A percentile compares a stretch with the other conserved stretches of the same genome.
Conservation (phyloP, 2,329 filamentous ascomycete genomes). For the Colletotrichum acutatum region DNA sequence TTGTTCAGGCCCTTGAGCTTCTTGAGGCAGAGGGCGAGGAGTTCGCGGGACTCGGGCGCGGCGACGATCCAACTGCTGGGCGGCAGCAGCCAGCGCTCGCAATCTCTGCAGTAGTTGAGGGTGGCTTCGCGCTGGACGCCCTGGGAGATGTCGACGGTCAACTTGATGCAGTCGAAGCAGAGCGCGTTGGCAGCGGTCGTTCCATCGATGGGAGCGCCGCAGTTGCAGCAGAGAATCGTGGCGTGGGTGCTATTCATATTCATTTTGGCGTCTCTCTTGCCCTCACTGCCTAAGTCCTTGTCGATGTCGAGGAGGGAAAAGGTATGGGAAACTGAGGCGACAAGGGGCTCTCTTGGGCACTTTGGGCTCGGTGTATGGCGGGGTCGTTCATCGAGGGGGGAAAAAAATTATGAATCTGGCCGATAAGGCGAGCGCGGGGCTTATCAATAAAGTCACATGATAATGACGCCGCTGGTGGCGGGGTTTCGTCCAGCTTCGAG, state of each 20-base stretch:
- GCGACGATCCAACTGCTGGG: slow-evolving; percentile 89
- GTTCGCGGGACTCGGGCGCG: slow-evolving; percentile 86
- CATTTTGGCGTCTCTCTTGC: slow-evolving; percentile 3
- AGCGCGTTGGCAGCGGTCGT: slow-evolving; percentile 86
- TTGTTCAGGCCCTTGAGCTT: slow-evolving; percentile 88
- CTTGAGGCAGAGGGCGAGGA: slow-evolving; percentile 90
- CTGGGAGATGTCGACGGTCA: slow-evolving; percentile 91
- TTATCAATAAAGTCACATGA: slow-evolving; percentile 23
- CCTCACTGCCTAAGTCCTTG: not conserved
- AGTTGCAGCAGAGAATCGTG: slow-evolving; percentile 93
- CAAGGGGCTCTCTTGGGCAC: not conserved
- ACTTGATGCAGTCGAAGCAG: slow-evolving; percentile 95
- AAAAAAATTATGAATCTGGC: slow-evolving; percentile 18
- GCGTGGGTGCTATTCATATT: slow-evolving; percentile 13
- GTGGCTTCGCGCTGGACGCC: slow-evolving; percentile 92
- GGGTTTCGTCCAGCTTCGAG: not conserved
- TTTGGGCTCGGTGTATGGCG: slow-evolving; percentile 26
- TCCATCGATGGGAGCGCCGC: slow-evolving; percentile 94
- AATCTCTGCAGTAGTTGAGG: slow-evolving; percentile 92
- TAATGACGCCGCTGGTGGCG: slow-evolving; percentile 1
- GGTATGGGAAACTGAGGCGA: not conserved
- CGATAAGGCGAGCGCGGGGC: slow-evolving; percentile 27
- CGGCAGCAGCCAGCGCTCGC: slow-evolving; percentile 91
- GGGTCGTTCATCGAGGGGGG: slow-evolving; percentile 10
- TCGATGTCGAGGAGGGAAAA: slow-evolving; percentile 9